A percentile compares a stretch with the other conserved stretches of the same genome.
Evolutionary conservation across 768 basidiomycete species (phyloP).

Genomic region (Boletus rubescentipes): DNA sequence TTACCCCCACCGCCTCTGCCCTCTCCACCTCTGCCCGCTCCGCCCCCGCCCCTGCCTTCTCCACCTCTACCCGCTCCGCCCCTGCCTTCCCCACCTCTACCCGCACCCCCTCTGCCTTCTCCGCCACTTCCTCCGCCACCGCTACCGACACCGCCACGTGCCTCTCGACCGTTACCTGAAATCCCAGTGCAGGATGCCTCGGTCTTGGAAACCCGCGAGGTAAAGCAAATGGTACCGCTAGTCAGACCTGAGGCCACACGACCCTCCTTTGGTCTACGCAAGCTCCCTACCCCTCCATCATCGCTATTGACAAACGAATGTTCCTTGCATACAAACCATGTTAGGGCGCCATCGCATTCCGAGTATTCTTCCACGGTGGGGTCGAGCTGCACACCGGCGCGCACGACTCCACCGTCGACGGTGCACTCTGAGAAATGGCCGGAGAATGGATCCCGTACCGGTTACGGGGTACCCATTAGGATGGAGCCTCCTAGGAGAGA

Average conservation of each 20-base stretch:
- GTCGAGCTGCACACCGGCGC: constrained; percentile 31
- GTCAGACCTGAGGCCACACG: constrained; percentile 21
- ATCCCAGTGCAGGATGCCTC: constrained; percentile 25
- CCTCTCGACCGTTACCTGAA: constrained; percentile 29
- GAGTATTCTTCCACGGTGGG: constrained; percentile 26
- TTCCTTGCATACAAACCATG: constrained; percentile 12
- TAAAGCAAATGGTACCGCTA: constrained; percentile 10
- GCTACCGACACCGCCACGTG: constrained; percentile 28
- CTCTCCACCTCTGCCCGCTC: constrained; percentile 26
- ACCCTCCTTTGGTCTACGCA: constrained; percentile 26
- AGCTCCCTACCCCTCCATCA: constrained; percentile 33
- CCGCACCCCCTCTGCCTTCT: constrained; percentile 17
- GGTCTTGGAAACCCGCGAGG: constrained; percentile 16
- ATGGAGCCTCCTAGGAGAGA: constrained; percentile 23
- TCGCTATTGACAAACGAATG: constrained; percentile 27
- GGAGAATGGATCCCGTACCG: constrained; percentile 24
- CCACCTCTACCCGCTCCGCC: too few species aligned
- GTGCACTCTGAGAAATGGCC: constrained; percentile 33
- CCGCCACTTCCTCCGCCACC: constrained; percentile 28
- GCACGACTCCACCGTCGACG: constrained; percentile 29
- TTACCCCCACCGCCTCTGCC: constrained; percentile 27
- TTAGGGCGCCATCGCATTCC: constrained; percentile 19
- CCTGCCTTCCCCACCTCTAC: constrained; percentile 12
- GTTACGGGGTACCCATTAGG: constrained; percentile 22
- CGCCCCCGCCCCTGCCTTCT: too few species aligned